Base-by-base conservation (phyloP, 78 protist genomes). In the Protostelium mycophagum region DNA sequence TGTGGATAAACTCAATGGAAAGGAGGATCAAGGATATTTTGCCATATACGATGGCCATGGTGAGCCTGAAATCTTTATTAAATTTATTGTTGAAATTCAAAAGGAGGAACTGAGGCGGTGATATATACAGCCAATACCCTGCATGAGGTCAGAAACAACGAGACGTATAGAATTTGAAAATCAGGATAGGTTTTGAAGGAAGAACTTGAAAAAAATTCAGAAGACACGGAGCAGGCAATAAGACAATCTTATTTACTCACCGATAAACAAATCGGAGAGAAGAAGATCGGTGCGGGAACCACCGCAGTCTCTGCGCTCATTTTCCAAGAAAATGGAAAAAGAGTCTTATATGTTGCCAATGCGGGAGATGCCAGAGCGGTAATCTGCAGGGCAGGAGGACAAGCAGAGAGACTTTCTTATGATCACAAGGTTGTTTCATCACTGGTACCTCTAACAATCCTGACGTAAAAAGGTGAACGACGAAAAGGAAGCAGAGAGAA, bases 281-380 rank as follows among this genome's bases (percentile, higher is more conserved):
- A 86, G 38, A 90, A 89, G 35, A 88, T 88, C 29, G 88, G 86
- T 35, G 87, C 92, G 39, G 95, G 95, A 73, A 90, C 95, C 37
- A 93, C 95, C 0, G 84, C 95, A 28, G 89, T 93, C 83, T 83
- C 92, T 38, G 92, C 95, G 0, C 87, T 90, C 63, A 83, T 93
- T 73, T 83, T 91, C 87, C 63, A 93, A 34, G 38, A 38, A 34
- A 88, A 88, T 28, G 91, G 90, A 39, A 93, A 38, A 88, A 34
- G 10, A 35, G 37, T 83, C 34, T 87, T 93, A n/a, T 93, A 93
- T 35, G 36, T 87, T 37, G 95, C 95, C 38, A 93, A 93, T 90
- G 95, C 92, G 84, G 95, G 95, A 88, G 95, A 93, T 88, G 95
- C 95, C 38, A 91, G 95, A 88, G 90, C 95, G 0, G 95, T 93